Percentiles rank a stretch among this genome's conserved stretches.
These are phyloP conservation scores for Multifurca ochricompacta DNA, from an alignment of 768 basidiomycete species.

Conservation along the genomic window DNA sequence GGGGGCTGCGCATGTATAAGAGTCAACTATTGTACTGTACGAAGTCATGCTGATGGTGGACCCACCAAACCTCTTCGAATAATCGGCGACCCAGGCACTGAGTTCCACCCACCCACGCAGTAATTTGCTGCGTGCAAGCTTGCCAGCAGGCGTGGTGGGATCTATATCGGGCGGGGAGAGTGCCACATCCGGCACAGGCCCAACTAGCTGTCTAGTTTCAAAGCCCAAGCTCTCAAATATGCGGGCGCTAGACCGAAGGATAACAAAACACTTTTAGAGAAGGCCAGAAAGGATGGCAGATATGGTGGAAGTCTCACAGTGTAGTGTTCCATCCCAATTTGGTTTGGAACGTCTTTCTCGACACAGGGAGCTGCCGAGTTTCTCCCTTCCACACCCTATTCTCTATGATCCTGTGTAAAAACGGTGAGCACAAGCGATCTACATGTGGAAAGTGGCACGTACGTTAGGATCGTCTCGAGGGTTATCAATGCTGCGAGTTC, in stretches of 20 bases:
- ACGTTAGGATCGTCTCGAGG: slow-evolving; percentile 64
- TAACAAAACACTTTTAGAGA: not conserved
- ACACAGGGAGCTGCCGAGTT: slow-evolving; percentile 46
- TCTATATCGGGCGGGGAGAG: slow-evolving; percentile 53
- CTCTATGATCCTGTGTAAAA: slow-evolving; percentile 52
- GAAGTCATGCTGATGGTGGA: slow-evolving; percentile 7
- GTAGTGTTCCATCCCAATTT: slow-evolving; percentile 60
- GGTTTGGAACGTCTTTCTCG: slow-evolving; percentile 45
- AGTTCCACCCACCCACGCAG: slow-evolving; percentile 79
- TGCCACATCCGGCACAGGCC: slow-evolving; percentile 32
- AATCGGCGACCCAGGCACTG: slow-evolving; percentile 57
- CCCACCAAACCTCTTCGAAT: slow-evolving; percentile 40
- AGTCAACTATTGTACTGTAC: not conserved
- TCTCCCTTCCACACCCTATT: slow-evolving; percentile 71
- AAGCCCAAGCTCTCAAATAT: slow-evolving; percentile 41
- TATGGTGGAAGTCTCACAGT: slow-evolving; percentile 39
- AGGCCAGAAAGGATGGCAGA: not conserved
- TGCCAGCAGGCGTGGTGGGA: slow-evolving; percentile 36
- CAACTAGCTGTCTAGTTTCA: slow-evolving; percentile 19
- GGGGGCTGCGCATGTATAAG: slow-evolving; percentile 29
- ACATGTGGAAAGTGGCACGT: slow-evolving; percentile 25
- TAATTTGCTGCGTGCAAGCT: slow-evolving; percentile 48
- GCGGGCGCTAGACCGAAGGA: slow-evolving; percentile 26
- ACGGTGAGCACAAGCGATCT: slow-evolving; percentile 1
- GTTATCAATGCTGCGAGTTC: slow-evolving; percentile 49